Base-by-base conservation (phyloP, 805 yeast species). In the Zygosaccharomyces rouxii region DNA sequence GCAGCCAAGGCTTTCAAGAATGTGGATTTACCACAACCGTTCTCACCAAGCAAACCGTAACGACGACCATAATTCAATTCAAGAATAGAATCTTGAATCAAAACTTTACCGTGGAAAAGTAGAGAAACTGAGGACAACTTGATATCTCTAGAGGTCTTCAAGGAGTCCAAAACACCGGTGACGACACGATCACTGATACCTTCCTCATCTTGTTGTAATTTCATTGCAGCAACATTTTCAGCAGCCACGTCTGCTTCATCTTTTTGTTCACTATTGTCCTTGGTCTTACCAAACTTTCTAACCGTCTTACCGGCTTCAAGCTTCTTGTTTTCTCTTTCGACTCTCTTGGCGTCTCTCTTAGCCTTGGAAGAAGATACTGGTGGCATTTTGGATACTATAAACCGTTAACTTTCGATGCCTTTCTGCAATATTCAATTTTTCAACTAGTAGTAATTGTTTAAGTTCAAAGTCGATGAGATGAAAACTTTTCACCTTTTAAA, bases 21-120 rank as follows among this genome's bases (percentile, higher is more conserved):
- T 21, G 99, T 94, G 42, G 97, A 89, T 73, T 94, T 94, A 75
- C 99, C 99, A 76, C 98, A 94, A 57, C 99, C 99, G 71, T 94
- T 94, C 72, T 90, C 98, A 65, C 99, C 99, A 66, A 94, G 78
- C 54, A 94, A 78, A 74, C 99, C 99, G 69, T 94, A 94, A 73
- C 96, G 84, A 75, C 97, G 86, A 68, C 98, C 99, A 71, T 83
- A 92, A 75, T 94, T 94, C 72, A 94, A 81, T 75, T 94, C 99
- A 59, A 94, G 73, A 42, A 77, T 78, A 35, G 97, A 85, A 72
- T 94, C 98, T 73, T 89, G 97, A 60, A 92, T 79, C 67, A 94
- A 75, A 49, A 94, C 97, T 69, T 90, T 92, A 75, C 99, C 99
- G 72, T 94, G 99, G 84, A 94, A 94, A 57, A 89, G 80, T 58